These are phyloP conservation scores for Populus deltoides DNA, from an alignment of 345 rosid species.

Conservation along the genomic window DNA sequence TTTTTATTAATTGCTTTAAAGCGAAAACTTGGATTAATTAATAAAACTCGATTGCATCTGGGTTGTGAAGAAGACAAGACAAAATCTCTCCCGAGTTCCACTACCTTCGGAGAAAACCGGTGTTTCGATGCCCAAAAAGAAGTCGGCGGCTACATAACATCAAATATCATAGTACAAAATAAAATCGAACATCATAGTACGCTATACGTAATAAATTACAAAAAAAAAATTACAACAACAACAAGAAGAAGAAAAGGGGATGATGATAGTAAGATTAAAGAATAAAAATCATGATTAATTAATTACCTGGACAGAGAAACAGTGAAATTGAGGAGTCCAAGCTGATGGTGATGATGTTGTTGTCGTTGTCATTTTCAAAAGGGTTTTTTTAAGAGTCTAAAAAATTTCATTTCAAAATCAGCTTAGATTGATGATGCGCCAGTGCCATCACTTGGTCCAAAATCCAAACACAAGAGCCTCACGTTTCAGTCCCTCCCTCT, in stretches of 20 bases:
- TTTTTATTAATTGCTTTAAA: conserved; percentile 29
- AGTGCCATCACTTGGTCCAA: background rate
- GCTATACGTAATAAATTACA: background rate
- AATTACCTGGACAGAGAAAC: conserved; percentile 16
- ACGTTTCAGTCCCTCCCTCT: background rate
- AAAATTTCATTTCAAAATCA: background rate
- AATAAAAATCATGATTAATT: too few species aligned
- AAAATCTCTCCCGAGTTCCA: conserved; percentile 26
- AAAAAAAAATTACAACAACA: background rate
- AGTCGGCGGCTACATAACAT: conserved; percentile 29
- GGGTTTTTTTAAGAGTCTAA: background rate
- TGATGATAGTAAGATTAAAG: background rate
- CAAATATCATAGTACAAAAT: background rate
- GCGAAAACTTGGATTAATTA: conserved; percentile 10
- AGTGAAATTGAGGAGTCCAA: conserved; percentile 11
- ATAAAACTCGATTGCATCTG: background rate
- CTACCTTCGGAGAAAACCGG: conserved; percentile 29
- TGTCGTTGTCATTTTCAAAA: background rate
- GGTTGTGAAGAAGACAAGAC: conserved; percentile 17
- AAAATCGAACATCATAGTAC: background rate
- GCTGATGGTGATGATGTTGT: background rate
- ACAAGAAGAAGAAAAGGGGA: background rate
- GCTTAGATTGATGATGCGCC: background rate
- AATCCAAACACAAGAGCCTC: background rate
- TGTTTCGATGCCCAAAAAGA: conserved; percentile 35